A percentile compares a stretch with the other conserved stretches of the same genome.
Conservation (phyloP, 352 stramenopile species). For the Phytophthora lateralis region DNA sequence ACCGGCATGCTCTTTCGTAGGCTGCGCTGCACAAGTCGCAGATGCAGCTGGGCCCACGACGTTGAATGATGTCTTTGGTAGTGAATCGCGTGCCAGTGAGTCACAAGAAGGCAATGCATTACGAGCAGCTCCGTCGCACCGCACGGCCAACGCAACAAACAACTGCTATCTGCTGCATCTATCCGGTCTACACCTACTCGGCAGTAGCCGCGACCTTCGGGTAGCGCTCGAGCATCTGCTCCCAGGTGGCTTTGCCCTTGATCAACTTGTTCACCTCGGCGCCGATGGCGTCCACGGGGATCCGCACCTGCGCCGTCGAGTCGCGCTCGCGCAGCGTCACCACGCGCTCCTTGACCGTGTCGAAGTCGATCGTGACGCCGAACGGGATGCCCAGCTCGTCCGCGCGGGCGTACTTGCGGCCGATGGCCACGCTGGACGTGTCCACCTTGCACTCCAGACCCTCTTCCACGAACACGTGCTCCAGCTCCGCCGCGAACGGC, state of each 20-base stretch:
- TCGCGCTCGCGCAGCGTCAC: constrained; percentile 98
- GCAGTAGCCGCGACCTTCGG: constrained; percentile 66
- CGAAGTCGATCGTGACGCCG: constrained; percentile 98
- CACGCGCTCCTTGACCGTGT: constrained; percentile 91
- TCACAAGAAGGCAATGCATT: constrained; percentile 24
- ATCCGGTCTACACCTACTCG: constrained; percentile 30
- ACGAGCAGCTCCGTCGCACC: constrained; percentile 9
- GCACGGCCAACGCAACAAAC: background rate
- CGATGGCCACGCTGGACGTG: constrained; percentile 95
- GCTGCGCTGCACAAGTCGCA: constrained; percentile 16
- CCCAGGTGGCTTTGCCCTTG: constrained; percentile 85
- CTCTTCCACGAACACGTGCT: constrained; percentile 65
- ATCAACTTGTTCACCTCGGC: constrained; percentile 88
- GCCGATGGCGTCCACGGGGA: constrained; percentile 88
- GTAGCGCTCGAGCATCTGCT: constrained; percentile 82
- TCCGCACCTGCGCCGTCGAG: constrained; percentile 95
- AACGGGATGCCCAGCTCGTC: constrained; percentile 99
- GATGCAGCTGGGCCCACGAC: background rate
- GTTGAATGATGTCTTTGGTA: background rate
- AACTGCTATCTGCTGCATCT: constrained; percentile 11
- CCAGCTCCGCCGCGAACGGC: constrained; percentile 79
- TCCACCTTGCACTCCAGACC: constrained; percentile 93
- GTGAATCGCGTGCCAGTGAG: constrained; percentile 4
- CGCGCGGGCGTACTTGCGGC: constrained; percentile 95
- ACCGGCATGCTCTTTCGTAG: constrained; percentile 24